Conservation (phyloP, 192 early-diverging fungal genomes). For the Neocallimastix lanati region DNA sequence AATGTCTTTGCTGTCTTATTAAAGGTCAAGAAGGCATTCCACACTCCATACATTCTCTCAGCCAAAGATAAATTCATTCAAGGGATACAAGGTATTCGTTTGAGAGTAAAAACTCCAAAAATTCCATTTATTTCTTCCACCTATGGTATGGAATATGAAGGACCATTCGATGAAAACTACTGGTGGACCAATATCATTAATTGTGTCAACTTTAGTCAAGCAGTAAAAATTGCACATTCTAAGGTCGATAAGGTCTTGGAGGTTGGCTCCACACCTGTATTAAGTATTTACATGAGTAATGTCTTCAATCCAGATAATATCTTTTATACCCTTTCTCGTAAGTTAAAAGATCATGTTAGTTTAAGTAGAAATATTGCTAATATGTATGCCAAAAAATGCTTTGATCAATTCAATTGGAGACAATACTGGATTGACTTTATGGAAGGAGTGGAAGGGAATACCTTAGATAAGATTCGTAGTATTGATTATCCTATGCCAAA, state of each 20-base stretch:
- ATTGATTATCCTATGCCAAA: not conserved
- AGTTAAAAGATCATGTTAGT: not conserved
- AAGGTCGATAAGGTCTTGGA: not conserved
- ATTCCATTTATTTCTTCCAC: not conserved
- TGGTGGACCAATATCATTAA: not conserved
- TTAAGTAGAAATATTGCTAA: not conserved
- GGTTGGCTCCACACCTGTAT: not conserved
- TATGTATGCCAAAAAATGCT: not conserved
- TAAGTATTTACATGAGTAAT: not conserved
- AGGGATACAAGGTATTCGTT: not conserved
- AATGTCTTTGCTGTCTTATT: conserved; percentile 7
- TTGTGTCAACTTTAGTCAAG: not conserved
- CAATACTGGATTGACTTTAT: not conserved
- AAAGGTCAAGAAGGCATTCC: conserved; percentile 11
- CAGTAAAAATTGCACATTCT: not conserved
- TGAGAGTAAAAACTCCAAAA: not conserved
- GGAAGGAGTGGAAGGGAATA: not conserved
- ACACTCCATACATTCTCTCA: conserved; percentile 7
- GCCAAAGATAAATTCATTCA: not conserved
- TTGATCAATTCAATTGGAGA: not conserved
- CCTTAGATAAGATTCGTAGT: not conserved
- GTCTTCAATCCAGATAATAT: not conserved
- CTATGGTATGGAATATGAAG: not conserved
- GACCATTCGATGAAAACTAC: not conserved
- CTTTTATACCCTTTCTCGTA: not conserved